phyloP scores from a whole-genome alignment of 78 protist species.

The Emiliania huxleyi region DNA sequence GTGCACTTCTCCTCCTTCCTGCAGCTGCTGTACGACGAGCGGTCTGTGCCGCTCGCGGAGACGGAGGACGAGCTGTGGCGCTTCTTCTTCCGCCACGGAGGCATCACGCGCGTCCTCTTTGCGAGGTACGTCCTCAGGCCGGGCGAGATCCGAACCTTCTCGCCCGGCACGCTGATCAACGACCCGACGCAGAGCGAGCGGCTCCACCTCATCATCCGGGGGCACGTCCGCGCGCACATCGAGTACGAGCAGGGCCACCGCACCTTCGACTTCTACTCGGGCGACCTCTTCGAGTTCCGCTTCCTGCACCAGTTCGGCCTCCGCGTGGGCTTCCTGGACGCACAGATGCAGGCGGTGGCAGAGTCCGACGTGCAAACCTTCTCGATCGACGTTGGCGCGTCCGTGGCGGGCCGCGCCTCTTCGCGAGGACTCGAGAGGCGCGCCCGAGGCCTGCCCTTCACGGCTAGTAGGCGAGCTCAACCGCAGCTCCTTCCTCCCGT shows the following conservation, averaged over 20 bases:
- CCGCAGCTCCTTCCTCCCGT: too few relatives aligned
- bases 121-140: not conserved
- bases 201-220: not conserved
- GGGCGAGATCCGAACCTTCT: not conserved
- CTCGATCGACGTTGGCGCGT: not conserved
- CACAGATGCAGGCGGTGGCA: not conserved
- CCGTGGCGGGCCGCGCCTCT: too few relatives aligned
- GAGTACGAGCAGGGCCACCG: not conserved
- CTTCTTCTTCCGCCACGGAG: not conserved
- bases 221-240: not conserved
- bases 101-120: constrained; percentile 6
- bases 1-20: not conserved
- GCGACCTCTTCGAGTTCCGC: not conserved
- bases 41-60: not conserved
- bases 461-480: too few relatives aligned
- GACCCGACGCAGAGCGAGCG: not conserved
- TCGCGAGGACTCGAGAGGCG: not conserved
- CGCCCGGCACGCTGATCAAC: not conserved
- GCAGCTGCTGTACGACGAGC: not conserved
- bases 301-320: not conserved
- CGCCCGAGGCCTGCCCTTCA: not conserved
- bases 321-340: not conserved
- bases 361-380: not conserved
- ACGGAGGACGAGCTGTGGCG: not conserved
- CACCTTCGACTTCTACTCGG: not conserved